Evolutionary conservation across 2,329 filamentous ascomycete genomes (phyloP), one percentile per base, ranked within the genome.

Genomic region (Colletotrichum tofieldiae): DNA sequence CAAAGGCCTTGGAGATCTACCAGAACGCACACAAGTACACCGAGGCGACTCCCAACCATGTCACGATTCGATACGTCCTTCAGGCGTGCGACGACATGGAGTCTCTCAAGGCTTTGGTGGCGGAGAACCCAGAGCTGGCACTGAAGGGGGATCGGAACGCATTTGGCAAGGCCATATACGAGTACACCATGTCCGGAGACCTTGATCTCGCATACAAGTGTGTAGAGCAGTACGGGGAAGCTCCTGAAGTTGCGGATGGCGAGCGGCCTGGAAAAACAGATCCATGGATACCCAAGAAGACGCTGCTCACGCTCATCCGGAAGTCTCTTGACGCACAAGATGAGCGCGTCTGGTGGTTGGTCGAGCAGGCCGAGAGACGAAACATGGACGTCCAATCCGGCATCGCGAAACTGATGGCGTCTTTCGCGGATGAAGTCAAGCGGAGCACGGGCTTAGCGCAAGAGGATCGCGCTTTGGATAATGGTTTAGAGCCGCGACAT

Each of bases 1-100:
- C 77, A 37, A 76, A 74, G 52, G 81, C 80, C 12, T 77, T 82
- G 74, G 65, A 75, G 1, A 71, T 84, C 16, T 84, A 83, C 74
- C 66, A 72, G 37, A 78, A 81, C 8, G 61, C 77, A 6, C 71
- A 75, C 41, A 62, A 59, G 14, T 77, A 83, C 35, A 82, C 77
- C 20, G 78, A 78, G 59, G 76, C 77, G 60, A 71, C 63, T 9
- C 78, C 79, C 6, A 73, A 76, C 16, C 72, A 77, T 26, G 61
- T 72, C 23, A 77, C 79, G 45, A 67, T 84, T 6, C 77, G 77
- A 47, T 75, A 77, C 23, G 74, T 84, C 55, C 75, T 84, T 12
- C 72, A 77, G 16, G 59, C 80, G 66, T 79, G 79, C 74, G 67
- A 65, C 20, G 70, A 78, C 9, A 32, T 39, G 7, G 76, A 79